Conservation (phyloP, 225 moss, liverwort and hornwort species). For the Straminergon stramineum region DNA sequence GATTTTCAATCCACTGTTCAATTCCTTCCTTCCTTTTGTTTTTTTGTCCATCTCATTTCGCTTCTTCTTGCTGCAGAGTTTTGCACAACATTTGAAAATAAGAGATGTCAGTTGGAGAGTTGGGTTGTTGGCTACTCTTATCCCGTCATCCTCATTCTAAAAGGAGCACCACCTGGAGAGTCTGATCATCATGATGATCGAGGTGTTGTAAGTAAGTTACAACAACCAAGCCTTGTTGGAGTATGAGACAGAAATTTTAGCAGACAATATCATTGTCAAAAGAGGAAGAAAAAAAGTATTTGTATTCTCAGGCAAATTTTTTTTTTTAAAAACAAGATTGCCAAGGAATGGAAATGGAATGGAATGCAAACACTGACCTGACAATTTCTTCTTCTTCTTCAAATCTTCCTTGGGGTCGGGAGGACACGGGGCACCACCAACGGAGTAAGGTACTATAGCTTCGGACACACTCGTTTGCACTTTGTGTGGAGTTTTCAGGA, state of each 20-base stretch:
- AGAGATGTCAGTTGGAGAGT: background rate
- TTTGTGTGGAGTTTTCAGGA: background rate
- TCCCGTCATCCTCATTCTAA: background rate
- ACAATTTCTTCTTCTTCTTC: background rate
- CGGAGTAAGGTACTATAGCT: background rate
- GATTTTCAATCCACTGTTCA: background rate
- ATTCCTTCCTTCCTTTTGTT: background rate
- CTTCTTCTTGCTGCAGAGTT: background rate
- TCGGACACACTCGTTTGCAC: background rate
- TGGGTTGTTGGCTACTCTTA: background rate
- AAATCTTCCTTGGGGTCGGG: background rate
- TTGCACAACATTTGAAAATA: background rate
- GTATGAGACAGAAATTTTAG: background rate
- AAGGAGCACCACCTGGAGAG: background rate
- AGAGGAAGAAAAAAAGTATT: background rate
- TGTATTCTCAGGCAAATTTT: background rate
- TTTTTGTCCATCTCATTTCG: background rate
- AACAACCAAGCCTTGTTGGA: background rate
- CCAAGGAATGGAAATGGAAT: background rate
- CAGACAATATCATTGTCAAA: background rate
- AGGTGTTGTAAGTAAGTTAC: background rate
- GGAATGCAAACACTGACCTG: background rate
- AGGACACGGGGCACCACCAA: background rate
- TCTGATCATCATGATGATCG: background rate
- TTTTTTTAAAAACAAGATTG: background rate